Evolutionary conservation across 2,329 filamentous ascomycete species (phyloP), one percentile per base, ranked within the genome.

Genomic region (Salinomyces thailandicus): DNA sequence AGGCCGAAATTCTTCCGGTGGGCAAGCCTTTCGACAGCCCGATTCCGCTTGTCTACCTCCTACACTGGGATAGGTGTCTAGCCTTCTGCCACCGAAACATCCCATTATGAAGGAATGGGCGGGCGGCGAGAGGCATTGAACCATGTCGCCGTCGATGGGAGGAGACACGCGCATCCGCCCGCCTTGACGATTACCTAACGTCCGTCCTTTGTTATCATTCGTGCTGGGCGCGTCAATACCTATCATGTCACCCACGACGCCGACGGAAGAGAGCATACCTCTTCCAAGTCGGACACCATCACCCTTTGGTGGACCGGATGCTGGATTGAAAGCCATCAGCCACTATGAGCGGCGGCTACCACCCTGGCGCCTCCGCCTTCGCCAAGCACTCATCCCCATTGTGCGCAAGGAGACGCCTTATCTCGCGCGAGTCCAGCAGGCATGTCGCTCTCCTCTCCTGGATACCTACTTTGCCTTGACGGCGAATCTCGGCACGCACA

Each of bases 391-490:
- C 40, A 78, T 98, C 41, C 89, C 89, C 44, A 71, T 96, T 40
- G 78, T 96, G 38, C 79, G 91, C 58, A 87, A 81, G 80, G 91
- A 98, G 67, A 98, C 91, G 18, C 89, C 87, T 1, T 91, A 93
- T 62, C 77, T 98, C 13, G 89, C 89, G 39, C 80, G 75, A 65
- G 66, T 94, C 55, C 91, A 98, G 69, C 73, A 79, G 48, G 77
- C 69, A 57, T 62, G 89, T 58, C 82, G 89, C 53, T 81, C 84
- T 14, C 85, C 85, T 1, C 73, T 82, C 6, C 78, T 96, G 53
- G 91, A 98, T 62, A 85, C 85, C 44, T 98, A 95, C 67, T 98
- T 98, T 62, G 89, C 91, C 34, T 85, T 93, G 47, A 93, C 87
- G 1, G 91, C 91, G 45, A 98, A 96, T 61, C 74, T 96, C 37